Percentiles rank a stretch among this genome's conserved stretches.
phyloP scores from a whole-genome alignment of 78 protist species.

The Dictyostelium firmibasis region DNA sequence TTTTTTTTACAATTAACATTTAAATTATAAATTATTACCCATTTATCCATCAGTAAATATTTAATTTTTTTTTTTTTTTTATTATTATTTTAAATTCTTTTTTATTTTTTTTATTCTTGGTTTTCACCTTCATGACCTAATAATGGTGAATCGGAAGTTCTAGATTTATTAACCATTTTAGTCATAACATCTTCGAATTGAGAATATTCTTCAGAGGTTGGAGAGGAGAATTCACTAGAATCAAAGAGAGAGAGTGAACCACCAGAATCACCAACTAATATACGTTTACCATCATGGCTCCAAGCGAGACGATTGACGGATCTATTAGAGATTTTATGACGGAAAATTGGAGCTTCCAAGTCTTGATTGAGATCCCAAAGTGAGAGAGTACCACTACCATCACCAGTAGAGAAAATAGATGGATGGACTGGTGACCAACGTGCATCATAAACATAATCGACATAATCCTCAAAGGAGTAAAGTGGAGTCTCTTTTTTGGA shows the following conservation, averaged over 20 bases:
- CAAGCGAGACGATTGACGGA: conserved; percentile 58
- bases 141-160: conserved; percentile 48
- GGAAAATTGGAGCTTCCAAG: conserved; percentile 53
- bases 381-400: conserved; percentile 80
- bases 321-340: conserved; percentile 37
- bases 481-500: conserved; percentile 56
- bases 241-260: conserved; percentile 69
- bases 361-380: conserved; percentile 84
- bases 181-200: conserved; percentile 56
- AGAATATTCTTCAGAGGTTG: conserved; percentile 29
- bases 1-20: too few species aligned
- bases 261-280: conserved; percentile 73
- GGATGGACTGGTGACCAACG: conserved; percentile 93
- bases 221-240: conserved; percentile 43
- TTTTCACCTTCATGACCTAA: conserved; percentile 3
- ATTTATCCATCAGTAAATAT: too few species aligned
- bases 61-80: too few species aligned
- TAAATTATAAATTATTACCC: not conserved
- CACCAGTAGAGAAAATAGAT: conserved; percentile 84
- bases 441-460: conserved; percentile 88
- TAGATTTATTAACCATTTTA: conserved; percentile 44
- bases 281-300: conserved; percentile 69
- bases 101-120: not conserved
- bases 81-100: not conserved
- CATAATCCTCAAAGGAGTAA: conserved; percentile 84